Base-by-base conservation (phyloP, 805 yeast genomes). In the Saccharomycopsis fodiens region DNA sequence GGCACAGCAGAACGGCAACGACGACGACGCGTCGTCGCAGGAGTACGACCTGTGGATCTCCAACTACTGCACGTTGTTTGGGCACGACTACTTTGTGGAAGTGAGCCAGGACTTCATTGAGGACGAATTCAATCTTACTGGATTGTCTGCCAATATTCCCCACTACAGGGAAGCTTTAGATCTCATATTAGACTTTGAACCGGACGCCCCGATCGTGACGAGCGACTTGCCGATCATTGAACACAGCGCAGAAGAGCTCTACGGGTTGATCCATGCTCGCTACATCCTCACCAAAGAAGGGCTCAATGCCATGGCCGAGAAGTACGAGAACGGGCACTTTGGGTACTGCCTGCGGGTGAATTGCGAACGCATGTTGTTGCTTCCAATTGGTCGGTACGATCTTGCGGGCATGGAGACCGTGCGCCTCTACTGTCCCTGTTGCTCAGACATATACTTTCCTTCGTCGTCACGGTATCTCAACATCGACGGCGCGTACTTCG, bases 401-500 rank as follows among this genome's bases (percentile, higher is more conserved):
- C 74, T 83, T 39, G 87, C 95, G 0, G 97, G 97, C 3, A 79
- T 78, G 54, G 96, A 88, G 62, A 86, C 97, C 0, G 96, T 93
- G 37, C 67, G 97, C 54, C 72, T 93, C 40, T 93, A 82, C 62
- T 93, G 98, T 65, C 97, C 98, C 1, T 81, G 91, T 60, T 93
- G 98, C 65, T 78, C 82, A 59, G 98, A 93, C 58, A 72, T 91
- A 35, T 93, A 93, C 63, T 65, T 87, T 42, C 97, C 97, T 1
- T 78, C 82, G 46, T 81, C 88, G 46, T 79, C 89, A n/a, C 72
- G 95, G 51, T 89, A 85, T 63, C 67, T 85, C 47, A 85, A 86
- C 58, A 77, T 93, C 36, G 98, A 93, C 63, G 98, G 98, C 3
- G 96, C 97, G 1, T 93, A 83, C 58, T 93, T 94, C 68, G 97